Conservation (phyloP, 2,329 filamentous ascomycete species). For the Arthrobotrys musiformis region DNA sequence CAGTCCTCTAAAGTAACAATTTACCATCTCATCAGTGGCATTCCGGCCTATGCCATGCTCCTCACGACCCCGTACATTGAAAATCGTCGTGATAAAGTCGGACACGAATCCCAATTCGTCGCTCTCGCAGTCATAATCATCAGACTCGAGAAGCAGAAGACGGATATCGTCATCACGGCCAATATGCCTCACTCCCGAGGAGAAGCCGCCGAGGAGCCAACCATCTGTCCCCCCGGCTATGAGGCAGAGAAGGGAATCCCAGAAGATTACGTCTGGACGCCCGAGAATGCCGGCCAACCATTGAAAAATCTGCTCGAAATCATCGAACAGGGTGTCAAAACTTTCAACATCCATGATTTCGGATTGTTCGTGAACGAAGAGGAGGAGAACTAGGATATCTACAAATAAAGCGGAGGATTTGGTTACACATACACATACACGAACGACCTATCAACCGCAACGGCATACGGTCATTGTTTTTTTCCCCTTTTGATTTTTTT, state of each 20-base stretch:
- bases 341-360: conserved; percentile 56
- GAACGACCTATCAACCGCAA: too few relatives aligned
- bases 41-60: conserved; percentile 43
- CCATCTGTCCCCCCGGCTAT: conserved; percentile 55
- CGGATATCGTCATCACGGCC: conserved; percentile 59
- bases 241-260: conserved; percentile 48
- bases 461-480: not conserved
- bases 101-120: conserved; percentile 47
- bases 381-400: not conserved
- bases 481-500: not conserved
- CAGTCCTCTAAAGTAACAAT: not conserved
- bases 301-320: conserved; percentile 51
- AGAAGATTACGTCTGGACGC: conserved; percentile 44
- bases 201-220: conserved; percentile 52
- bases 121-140: conserved; percentile 57
- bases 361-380: conserved; percentile 56
- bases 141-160: conserved; percentile 56
- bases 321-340: conserved; percentile 50
- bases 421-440: too few relatives aligned
- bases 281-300: conserved; percentile 19
- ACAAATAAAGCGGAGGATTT: too few relatives aligned
- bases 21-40: not conserved
- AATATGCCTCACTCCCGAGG: conserved; percentile 57
- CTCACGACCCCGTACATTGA: conserved; percentile 51
- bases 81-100: conserved; percentile 30